A percentile compares a stretch with the other conserved stretches of the same genome.
Evolutionary conservation across 108 stramenopile species (phyloP).

Genomic region (Cyclotella cryptica): DNA sequence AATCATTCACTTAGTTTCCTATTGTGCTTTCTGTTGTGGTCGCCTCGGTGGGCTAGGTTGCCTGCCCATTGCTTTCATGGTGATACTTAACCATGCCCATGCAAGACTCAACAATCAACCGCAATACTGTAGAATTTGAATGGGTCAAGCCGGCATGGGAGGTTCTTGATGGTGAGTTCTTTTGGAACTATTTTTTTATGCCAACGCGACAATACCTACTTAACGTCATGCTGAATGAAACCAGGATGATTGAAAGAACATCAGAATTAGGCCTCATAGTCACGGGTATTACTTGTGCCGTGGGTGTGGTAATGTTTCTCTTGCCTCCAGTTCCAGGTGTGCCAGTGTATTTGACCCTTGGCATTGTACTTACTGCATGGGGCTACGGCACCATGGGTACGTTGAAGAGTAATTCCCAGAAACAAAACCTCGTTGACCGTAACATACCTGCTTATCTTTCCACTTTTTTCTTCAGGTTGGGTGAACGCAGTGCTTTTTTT

Average conservation of each 20-base stretch:
- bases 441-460: neutral
- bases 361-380: constrained; percentile 58
- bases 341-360: constrained; percentile 70
- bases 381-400: constrained; percentile 50
- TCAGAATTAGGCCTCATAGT: constrained; percentile 47
- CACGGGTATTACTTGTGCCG: constrained; percentile 54
- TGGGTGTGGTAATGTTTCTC: constrained; percentile 66
- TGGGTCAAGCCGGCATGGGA: no score
- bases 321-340: constrained; percentile 75
- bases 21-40: no score
- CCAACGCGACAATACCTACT: neutral
- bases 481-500: constrained; percentile 53
- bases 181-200: neutral
- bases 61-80: no score
- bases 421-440: no score
- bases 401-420: neutral
- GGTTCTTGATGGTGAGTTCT: constrained; percentile 28
- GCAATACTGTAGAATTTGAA: no score
- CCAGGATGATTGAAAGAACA: constrained; percentile 56
- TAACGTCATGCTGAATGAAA: neutral
- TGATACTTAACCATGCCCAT: no score
- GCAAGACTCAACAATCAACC: no score
- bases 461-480: constrained; percentile 31
- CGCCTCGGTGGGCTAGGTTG: no score
- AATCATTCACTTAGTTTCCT: no score